Evolutionary conservation across 257 asterid genomes (phyloP), one percentile per base, ranked within the genome.

Genomic region (Nicotiana knightiana): DNA sequence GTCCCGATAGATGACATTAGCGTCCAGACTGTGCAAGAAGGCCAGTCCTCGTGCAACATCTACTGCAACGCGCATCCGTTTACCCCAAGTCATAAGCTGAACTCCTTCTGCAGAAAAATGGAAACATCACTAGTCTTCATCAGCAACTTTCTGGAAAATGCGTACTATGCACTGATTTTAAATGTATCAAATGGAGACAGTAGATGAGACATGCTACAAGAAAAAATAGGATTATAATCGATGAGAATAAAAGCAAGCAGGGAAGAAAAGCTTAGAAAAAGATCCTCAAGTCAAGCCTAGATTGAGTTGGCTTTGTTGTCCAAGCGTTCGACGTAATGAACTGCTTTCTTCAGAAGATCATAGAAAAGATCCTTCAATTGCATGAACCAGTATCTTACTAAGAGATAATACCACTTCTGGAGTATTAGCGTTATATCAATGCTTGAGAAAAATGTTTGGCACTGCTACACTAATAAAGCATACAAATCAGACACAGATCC

Each of bases 1-100:
- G 86, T 92, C 94, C 6, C 94, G 91, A 73, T 88, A 92, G 83
- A 92, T 92, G 39, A 92, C 87, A 63, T 92, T 92, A 82, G 92
- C 87, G 48, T 88, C 85, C 30, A 92, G 81, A 70, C 87, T 87
- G 48, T 92, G 97, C 53, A 92, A 78, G 86, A 88, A 92, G 54
- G 91, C 76, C 59, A 92, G 62, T 3, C 97, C 97, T 79, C 90
- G 86, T 5, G 97, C 94, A 58, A 91, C 88, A 73, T 92, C 97
- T 6, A 84, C 70, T 12, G 97, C 93, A 55, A 87, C 78, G 28
- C 77, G 90, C 85, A 88, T 79, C 68, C 97, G 83, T 48, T 88
- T 89, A 10, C 88, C 64, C 94, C 97, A 92, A 21, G 91, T 30
- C 88, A 92, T 83, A 26, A 84, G 92, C 73, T 89, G 94, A 61